A percentile compares a stretch with the other conserved stretches of the same genome.
Evolutionary conservation across 1,139 yeast genomes (phyloP).

Genomic region (Blastobotrys ciferrii): DNA sequence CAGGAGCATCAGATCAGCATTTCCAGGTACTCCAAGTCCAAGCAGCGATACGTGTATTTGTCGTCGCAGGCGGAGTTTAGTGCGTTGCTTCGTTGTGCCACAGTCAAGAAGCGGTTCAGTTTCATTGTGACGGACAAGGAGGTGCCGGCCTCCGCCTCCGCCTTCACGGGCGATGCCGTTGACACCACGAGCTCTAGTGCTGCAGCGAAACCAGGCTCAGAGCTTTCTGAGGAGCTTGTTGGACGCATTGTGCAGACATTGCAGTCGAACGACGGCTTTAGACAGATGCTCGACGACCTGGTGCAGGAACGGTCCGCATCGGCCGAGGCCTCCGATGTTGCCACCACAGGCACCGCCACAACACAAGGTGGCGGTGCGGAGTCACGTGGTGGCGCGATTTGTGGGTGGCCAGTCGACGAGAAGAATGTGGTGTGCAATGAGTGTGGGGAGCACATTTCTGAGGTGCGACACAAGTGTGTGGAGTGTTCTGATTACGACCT

Average conservation of each 20-base stretch:
- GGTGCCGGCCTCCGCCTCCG: no score
- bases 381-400: neutral
- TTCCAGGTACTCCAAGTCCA: constrained; percentile 30
- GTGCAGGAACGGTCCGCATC: constrained; percentile 2
- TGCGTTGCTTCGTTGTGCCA: constrained; percentile 45
- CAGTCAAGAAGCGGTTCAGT: constrained; percentile 35
- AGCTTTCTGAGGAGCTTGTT: constrained; percentile 2
- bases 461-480: constrained; percentile 47
- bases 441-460: constrained; percentile 21
- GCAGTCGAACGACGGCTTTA: constrained; percentile 2
- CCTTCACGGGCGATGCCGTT: no score
- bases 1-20: constrained; percentile 14
- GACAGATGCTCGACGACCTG: constrained; percentile 4
- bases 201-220: neutral
- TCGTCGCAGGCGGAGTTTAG: constrained; percentile 45
- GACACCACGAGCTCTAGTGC: constrained; percentile 1
- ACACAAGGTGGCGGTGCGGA: neutral
- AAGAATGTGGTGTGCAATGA: constrained; percentile 22
- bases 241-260: constrained; percentile 6
- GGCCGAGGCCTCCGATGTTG: no score
- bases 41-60: constrained; percentile 44
- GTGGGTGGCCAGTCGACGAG: neutral
- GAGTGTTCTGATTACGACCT: constrained; percentile 53
- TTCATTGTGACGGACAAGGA: constrained; percentile 16
- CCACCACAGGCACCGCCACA: neutral